phyloP scores from a whole-genome alignment of 441 rosid species.

The Aleurites moluccanus region DNA sequence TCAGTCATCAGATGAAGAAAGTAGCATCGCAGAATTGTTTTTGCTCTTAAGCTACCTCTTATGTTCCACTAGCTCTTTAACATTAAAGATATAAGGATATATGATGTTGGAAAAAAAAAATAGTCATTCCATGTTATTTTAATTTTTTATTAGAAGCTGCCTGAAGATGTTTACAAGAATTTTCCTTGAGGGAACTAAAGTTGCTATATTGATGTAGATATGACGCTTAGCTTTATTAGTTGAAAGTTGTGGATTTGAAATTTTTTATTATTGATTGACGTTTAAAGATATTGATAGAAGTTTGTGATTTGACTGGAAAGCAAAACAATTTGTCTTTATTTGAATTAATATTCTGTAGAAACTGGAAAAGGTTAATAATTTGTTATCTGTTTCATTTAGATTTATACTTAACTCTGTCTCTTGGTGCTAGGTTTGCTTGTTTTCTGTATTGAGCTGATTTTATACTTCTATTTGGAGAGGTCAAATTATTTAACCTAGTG shows the following conservation, averaged over 20 bases:
- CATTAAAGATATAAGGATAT: neutral
- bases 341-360: neutral
- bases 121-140: neutral
- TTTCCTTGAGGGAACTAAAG: neutral
- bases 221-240: neutral
- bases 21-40: neutral
- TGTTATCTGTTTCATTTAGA: neutral
- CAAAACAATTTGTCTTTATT: neutral
- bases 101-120: neutral
- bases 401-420: neutral
- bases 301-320: neutral
- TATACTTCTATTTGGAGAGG: neutral
- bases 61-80: conserved; percentile 1
- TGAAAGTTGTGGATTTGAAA: neutral
- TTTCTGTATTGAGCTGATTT: neutral
- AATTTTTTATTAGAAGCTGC: neutral
- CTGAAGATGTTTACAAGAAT: neutral
- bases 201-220: conserved; percentile 2
- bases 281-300: neutral
- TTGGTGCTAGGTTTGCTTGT: neutral
- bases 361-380: neutral
- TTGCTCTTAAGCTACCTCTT: neutral
- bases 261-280: too few species aligned
- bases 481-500: neutral
- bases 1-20: conserved; percentile 1